These are phyloP conservation scores for Plasmopara muralis DNA, from an alignment of 352 stramenopile genomes.

Conservation along the genomic window DNA sequence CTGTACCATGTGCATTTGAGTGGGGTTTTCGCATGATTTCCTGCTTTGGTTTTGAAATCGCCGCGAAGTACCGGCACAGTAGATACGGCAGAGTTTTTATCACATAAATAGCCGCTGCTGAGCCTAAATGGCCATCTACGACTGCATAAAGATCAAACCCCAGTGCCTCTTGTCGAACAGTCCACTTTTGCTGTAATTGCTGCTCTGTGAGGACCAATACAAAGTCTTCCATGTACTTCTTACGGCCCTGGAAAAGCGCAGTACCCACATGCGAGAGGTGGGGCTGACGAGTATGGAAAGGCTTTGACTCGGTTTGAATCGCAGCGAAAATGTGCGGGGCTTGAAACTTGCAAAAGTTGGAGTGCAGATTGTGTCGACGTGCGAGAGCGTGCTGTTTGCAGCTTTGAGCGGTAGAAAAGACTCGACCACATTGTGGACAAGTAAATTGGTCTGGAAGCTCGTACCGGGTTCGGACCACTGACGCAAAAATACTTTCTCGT, in stretches of 20 bases:
- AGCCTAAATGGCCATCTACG: conserved; percentile 93
- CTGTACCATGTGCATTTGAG: background rate
- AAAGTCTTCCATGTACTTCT: conserved; percentile 91
- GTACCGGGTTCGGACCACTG: conserved; percentile 43
- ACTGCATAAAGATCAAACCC: conserved; percentile 89
- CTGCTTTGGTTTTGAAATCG: conserved; percentile 10
- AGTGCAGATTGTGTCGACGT: conserved; percentile 34
- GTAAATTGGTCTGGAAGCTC: conserved; percentile 40
- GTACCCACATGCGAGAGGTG: conserved; percentile 26
- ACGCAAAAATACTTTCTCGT: conserved; percentile 43
- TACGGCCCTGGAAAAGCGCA: conserved; percentile 85
- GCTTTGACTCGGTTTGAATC: conserved; percentile 19
- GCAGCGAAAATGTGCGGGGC: conserved; percentile 13
- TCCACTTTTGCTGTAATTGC: conserved; percentile 14
- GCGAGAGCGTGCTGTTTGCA: conserved; percentile 53
- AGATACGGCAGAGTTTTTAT: conserved; percentile 31
- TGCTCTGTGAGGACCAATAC: conserved; percentile 33
- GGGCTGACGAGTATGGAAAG: conserved; percentile 7
- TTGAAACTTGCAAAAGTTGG: conserved; percentile 61
- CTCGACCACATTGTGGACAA: conserved; percentile 56
- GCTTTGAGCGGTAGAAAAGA: conserved; percentile 54
- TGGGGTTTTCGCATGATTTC: background rate
- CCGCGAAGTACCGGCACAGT: conserved; percentile 30
- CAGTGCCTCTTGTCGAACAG: conserved; percentile 5
- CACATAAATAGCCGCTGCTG: conserved; percentile 82